phyloP scores from a whole-genome alignment of 164 flowering plant species.

The Santalum album region DNA sequence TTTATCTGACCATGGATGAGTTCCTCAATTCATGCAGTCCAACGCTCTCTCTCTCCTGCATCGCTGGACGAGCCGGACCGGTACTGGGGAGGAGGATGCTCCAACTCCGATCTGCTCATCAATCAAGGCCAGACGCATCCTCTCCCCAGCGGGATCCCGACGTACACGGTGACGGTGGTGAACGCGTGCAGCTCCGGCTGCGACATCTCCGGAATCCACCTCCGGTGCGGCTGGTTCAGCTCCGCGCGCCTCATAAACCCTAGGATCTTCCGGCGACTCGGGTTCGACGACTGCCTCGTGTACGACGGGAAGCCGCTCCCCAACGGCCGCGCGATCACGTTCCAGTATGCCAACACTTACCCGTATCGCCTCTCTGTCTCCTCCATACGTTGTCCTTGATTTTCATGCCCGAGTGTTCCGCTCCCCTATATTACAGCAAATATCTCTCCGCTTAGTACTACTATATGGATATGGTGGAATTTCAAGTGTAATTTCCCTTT shows the following conservation, averaged over 20 bases:
- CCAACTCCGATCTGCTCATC: constrained; percentile 39
- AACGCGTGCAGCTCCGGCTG: constrained; percentile 60
- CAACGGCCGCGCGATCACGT: constrained; percentile 41
- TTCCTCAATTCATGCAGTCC: too few species aligned
- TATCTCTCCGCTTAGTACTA: too few species aligned
- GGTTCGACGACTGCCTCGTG: constrained; percentile 66
- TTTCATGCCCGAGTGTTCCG: too few species aligned
- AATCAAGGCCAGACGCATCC: constrained; percentile 49
- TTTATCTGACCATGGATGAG: too few species aligned
- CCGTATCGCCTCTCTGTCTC: constrained; percentile 56
- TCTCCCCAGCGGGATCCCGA: constrained; percentile 67
- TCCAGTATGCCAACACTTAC: constrained; percentile 66
- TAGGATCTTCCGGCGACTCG: constrained; percentile 50
- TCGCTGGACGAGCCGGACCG: constrained; percentile 27
- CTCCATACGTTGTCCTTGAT: constrained; percentile 17
- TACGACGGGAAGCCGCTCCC: constrained; percentile 46
- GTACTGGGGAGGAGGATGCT: constrained; percentile 45
- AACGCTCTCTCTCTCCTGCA: not conserved
- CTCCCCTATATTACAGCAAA: too few species aligned
- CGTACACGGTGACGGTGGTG: constrained; percentile 65
- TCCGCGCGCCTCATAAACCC: constrained; percentile 66
- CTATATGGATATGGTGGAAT: too few species aligned
- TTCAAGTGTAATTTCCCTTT: too few species aligned
- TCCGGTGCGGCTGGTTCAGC: constrained; percentile 85
- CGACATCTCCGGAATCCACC: constrained; percentile 51